A percentile compares a stretch with the other conserved stretches of the same genome.
phyloP scores from a whole-genome alignment of 495 filamentous ascomycete species.

The Neurospora hispaniola region DNA sequence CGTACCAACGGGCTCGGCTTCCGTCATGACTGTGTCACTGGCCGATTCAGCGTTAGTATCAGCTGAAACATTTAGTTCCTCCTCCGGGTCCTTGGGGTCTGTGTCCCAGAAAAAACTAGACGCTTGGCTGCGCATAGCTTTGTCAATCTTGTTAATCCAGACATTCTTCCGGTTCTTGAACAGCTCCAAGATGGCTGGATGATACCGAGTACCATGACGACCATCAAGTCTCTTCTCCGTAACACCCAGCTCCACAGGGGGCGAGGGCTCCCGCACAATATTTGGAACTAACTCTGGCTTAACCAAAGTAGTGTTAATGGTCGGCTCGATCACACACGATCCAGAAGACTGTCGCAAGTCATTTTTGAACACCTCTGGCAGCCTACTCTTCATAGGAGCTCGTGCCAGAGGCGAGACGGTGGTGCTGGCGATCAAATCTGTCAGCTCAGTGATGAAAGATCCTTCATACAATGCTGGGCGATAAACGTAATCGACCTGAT shows the following conservation, averaged over 20 bases:
- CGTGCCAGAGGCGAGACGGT: not conserved
- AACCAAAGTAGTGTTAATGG: not conserved
- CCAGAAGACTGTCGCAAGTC: not conserved
- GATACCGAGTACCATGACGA: not conserved
- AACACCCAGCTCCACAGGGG: conserved; percentile 2
- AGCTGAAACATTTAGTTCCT: not conserved
- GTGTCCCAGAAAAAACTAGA: not conserved
- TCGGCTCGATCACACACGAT: not conserved
- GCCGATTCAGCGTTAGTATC: not conserved
- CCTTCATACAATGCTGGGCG: not conserved
- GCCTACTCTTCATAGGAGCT: not conserved
- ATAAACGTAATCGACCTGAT: not conserved
- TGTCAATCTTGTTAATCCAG: not conserved
- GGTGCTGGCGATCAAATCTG: not conserved
- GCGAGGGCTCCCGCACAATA: not conserved
- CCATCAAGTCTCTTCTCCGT: conserved; percentile 7
- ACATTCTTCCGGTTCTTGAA: conserved; percentile 2
- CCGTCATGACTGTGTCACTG: not conserved
- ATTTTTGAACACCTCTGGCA: not conserved
- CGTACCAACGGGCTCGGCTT: not conserved
- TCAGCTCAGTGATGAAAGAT: not conserved
- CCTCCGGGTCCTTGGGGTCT: not conserved
- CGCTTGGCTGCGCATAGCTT: not conserved
- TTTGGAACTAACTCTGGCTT: not conserved
- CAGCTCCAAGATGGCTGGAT: not conserved